A percentile compares a stretch with the other conserved stretches of the same genome.
Conservation (phyloP, 2,329 filamentous ascomycete genomes). For the Fonsecaea pedrosoi region DNA sequence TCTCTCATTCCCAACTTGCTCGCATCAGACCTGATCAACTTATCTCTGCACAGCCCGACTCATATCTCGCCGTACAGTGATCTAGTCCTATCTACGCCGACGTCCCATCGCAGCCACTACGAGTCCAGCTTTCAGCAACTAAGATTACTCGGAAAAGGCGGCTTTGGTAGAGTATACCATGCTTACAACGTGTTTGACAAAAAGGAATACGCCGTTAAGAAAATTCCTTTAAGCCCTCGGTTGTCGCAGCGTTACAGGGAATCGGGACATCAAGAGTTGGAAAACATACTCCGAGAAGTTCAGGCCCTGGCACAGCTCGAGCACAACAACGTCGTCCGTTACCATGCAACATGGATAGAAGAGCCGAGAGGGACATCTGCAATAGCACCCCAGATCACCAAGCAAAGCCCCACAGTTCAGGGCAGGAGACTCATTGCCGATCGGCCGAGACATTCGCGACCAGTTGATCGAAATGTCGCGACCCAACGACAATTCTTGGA, state of each 20-base stretch:
- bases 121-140: slow-evolving; percentile 61
- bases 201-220: slow-evolving; percentile 70
- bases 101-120: slow-evolving; percentile 51
- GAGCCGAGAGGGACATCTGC: slow-evolving; percentile 30
- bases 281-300: slow-evolving; percentile 65
- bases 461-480: neutral
- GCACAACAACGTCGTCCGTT: slow-evolving; percentile 71
- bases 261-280: slow-evolving; percentile 60
- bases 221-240: slow-evolving; percentile 63
- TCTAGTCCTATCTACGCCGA: slow-evolving; percentile 38
- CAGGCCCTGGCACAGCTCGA: slow-evolving; percentile 67
- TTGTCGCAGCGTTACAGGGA: slow-evolving; percentile 60
- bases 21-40: slow-evolving; percentile 36
- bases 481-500: slow-evolving; percentile 6
- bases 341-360: slow-evolving; percentile 71
- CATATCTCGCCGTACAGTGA: slow-evolving; percentile 33
- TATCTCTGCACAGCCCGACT: slow-evolving; percentile 27
- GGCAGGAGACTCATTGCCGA: slow-evolving; percentile 28
- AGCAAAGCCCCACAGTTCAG: slow-evolving; percentile 21
- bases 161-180: slow-evolving; percentile 69
- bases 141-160: slow-evolving; percentile 66
- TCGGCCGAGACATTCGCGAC: slow-evolving; percentile 7
- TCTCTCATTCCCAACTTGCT: slow-evolving; percentile 19
- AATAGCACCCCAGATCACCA: slow-evolving; percentile 2
- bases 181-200: slow-evolving; percentile 67